Percentiles rank a stretch among this genome's conserved stretches.
phyloP scores from a whole-genome alignment of 345 rosid genomes.

The Carallia brachiata region DNA sequence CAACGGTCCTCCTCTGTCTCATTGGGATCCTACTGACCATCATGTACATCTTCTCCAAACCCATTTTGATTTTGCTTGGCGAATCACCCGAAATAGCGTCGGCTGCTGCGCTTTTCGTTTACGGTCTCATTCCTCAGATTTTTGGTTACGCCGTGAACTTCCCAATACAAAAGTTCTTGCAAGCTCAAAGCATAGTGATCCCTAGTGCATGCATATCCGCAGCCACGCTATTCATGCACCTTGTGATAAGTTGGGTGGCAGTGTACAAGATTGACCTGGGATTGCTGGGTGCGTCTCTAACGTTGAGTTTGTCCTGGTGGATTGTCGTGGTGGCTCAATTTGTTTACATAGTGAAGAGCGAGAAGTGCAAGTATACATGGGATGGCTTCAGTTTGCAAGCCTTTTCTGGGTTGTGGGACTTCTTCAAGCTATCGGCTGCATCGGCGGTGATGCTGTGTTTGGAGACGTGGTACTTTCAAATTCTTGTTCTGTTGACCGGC shows the following conservation, averaged over 20 bases:
- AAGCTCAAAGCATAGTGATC: background rate
- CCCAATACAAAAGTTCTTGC: background rate
- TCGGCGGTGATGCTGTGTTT: constrained; percentile 68
- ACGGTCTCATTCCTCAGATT: background rate
- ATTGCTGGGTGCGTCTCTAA: constrained; percentile 51
- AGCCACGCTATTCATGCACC: background rate
- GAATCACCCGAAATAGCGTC: background rate
- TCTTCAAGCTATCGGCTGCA: constrained; percentile 28
- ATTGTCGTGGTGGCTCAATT: constrained; percentile 50
- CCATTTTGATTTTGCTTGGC: background rate
- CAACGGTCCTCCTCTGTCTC: background rate
- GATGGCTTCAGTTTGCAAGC: no score
- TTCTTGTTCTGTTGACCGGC: constrained; percentile 55
- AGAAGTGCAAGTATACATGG: constrained; percentile 43
- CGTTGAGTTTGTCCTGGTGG: constrained; percentile 63
- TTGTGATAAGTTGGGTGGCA: background rate
- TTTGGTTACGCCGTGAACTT: background rate
- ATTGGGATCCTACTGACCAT: background rate
- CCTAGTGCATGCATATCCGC: background rate
- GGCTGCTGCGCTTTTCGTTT: background rate
- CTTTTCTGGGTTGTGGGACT: no score
- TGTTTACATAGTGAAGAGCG: constrained; percentile 42
- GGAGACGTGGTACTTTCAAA: constrained; percentile 62
- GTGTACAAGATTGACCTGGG: background rate
- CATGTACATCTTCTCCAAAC: background rate